A percentile compares a stretch with the other conserved stretches of the same genome.
Evolutionary conservation across 805 yeast genomes (phyloP).

Genomic region (Starmera amethionina): DNA sequence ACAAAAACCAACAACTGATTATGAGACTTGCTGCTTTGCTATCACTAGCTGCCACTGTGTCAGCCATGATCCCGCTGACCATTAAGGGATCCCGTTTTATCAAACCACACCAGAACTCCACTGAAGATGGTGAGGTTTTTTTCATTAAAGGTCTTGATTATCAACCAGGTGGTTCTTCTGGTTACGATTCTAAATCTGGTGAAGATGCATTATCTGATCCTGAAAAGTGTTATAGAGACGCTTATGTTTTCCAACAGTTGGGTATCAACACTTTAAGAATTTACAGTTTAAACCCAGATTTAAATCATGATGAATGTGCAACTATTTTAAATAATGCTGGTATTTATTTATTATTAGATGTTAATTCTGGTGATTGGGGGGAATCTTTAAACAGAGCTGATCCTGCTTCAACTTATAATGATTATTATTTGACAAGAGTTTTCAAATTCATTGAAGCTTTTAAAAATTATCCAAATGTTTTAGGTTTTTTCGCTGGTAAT

Average conservation of each 20-base stretch:
- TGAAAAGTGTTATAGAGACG: conserved; percentile 70
- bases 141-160: conserved; percentile 83
- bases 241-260: conserved; percentile 63
- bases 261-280: conserved; percentile 83
- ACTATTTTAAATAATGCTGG: conserved; percentile 84
- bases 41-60: not conserved
- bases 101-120: conserved; percentile 35
- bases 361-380: conserved; percentile 60
- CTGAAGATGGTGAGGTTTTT: conserved; percentile 49
- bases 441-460: conserved; percentile 80
- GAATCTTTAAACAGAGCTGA: conserved; percentile 67
- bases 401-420: conserved; percentile 62
- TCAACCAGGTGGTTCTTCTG: conserved; percentile 89
- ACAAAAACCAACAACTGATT: not conserved
- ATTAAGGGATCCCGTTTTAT: conserved; percentile 50
- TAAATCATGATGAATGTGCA: conserved; percentile 89
- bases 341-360: conserved; percentile 79
- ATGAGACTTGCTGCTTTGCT: not conserved
- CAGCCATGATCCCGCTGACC: conserved; percentile 49
- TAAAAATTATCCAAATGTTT: conserved; percentile 71
- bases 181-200: conserved; percentile 20
- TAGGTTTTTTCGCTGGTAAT: conserved; percentile 88
- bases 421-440: conserved; percentile 62
- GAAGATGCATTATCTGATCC: conserved; percentile 67
- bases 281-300: conserved; percentile 72